A percentile compares a stretch with the other conserved stretches of the same genome.
Conservation (phyloP, 148 eudicot genomes). For the Nyssa sinensis region DNA sequence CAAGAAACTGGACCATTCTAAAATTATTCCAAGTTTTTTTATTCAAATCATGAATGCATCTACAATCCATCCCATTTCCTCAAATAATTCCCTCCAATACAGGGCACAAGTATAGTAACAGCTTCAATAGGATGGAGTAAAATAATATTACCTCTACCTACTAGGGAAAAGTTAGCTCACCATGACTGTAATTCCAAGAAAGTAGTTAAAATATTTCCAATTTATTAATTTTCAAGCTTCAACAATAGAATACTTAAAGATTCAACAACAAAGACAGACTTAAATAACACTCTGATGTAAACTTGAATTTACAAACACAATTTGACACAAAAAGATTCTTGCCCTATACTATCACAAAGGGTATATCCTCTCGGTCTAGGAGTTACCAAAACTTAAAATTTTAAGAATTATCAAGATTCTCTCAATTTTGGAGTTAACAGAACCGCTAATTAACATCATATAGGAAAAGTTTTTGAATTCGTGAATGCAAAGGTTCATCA, state of each 20-base stretch:
- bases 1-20: background rate
- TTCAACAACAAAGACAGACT: no score
- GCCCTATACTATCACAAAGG: background rate
- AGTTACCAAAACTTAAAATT: background rate
- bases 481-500: no score
- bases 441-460: background rate
- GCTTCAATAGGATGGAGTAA: no score
- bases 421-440: background rate
- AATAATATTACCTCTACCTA: no score
- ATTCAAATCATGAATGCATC: background rate
- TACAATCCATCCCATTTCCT: no score
- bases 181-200: background rate
- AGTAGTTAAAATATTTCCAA: background rate
- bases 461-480: no score
- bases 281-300: background rate
- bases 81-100: no score
- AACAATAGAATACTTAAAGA: background rate
- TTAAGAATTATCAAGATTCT: no score
- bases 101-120: no score
- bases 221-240: slow-evolving; percentile 5
- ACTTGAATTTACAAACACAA: background rate
- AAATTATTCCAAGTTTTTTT: background rate
- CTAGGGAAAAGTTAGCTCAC: background rate
- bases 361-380: background rate
- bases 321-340: background rate